phyloP scores from a whole-genome alignment of 768 basidiomycete genomes.

The Pleurotus djamor region DNA sequence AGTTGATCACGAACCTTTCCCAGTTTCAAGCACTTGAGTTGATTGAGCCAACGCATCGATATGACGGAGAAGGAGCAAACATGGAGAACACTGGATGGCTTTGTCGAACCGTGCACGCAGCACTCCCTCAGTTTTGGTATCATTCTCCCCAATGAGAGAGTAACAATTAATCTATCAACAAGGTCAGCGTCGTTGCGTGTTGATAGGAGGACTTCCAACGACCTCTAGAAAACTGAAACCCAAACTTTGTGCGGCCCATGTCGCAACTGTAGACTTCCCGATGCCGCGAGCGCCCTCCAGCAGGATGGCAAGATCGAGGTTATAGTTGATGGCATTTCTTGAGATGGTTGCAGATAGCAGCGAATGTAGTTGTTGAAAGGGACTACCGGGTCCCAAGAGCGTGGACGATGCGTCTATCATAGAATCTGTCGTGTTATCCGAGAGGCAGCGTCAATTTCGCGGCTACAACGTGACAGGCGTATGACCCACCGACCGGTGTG shows the following conservation, averaged over 20 bases:
- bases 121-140: constrained; percentile 69
- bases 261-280: constrained; percentile 74
- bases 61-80: constrained; percentile 77
- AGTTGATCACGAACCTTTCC: constrained; percentile 48
- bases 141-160: constrained; percentile 76
- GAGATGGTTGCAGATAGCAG: constrained; percentile 60
- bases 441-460: constrained; percentile 7
- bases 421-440: constrained; percentile 16
- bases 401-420: constrained; percentile 17
- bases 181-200: background rate
- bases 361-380: constrained; percentile 48
- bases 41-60: constrained; percentile 77
- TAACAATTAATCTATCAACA: constrained; percentile 77
- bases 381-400: constrained; percentile 27
- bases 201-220: constrained; percentile 2
- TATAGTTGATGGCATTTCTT: constrained; percentile 53
- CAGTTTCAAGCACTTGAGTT: constrained; percentile 60
- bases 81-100: constrained; percentile 78
- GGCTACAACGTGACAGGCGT: background rate
- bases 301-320: constrained; percentile 68
- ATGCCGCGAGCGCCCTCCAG: constrained; percentile 77
- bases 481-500: constrained; percentile 44
- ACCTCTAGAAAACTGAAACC: constrained; percentile 86
- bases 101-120: constrained; percentile 75
- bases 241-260: constrained; percentile 52